phyloP scores from a whole-genome alignment of 1,139 yeast genomes.

The Saccharomycopsis phalli region DNA sequence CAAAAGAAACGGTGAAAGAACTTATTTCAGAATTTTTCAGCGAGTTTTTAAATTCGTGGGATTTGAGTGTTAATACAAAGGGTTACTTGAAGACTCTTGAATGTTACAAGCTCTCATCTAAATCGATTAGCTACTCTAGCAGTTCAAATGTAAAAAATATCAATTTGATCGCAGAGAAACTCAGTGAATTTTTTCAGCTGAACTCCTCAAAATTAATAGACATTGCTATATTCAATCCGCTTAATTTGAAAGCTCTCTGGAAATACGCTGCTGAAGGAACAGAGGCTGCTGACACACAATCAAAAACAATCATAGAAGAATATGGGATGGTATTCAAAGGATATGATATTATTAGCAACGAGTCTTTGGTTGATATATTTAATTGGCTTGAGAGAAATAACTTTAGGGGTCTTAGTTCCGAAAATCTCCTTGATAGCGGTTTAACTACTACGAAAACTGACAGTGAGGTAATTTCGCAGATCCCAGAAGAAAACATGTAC shows the following conservation, averaged over 20 bases:
- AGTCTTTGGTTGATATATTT: conserved; percentile 16
- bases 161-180: conserved; percentile 18
- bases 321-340: conserved; percentile 19
- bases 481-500: neutral
- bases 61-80: conserved; percentile 11
- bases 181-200: conserved; percentile 19
- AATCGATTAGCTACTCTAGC: conserved; percentile 14
- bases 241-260: conserved; percentile 1
- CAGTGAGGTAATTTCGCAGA: too few relatives aligned
- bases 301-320: conserved; percentile 13
- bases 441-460: neutral
- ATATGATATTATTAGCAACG: conserved; percentile 16
- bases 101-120: conserved; percentile 17
- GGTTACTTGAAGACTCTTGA: conserved; percentile 16
- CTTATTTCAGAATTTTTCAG: neutral
- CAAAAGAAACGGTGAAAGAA: neutral
- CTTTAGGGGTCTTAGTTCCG: neutral
- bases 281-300: neutral
- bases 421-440: neutral
- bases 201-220: conserved; percentile 18
- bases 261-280: too few relatives aligned
- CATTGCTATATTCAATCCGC: conserved; percentile 16
- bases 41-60: conserved; percentile 9
- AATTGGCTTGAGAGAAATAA: conserved; percentile 16
- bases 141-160: conserved; percentile 16